phyloP scores from a whole-genome alignment of 1,139 yeast species.

The Torulaspora globosa region DNA sequence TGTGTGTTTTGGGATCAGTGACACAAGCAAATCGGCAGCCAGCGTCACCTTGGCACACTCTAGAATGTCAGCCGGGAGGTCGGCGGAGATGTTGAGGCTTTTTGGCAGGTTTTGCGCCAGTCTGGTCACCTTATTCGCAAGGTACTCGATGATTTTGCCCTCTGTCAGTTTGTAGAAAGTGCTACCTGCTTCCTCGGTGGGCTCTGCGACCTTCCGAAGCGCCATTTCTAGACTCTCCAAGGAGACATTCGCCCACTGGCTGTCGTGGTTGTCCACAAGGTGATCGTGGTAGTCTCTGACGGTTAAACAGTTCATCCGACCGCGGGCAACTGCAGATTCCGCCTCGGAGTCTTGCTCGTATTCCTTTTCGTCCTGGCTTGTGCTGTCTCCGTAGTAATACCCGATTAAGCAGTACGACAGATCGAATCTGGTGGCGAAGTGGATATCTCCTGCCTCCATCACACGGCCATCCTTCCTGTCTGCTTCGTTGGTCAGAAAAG shows the following conservation, averaged over 20 bases:
- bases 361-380: conserved; percentile 26
- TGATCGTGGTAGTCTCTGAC: conserved; percentile 39
- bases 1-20: conserved; percentile 28
- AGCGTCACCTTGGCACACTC: conserved; percentile 19
- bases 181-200: conserved; percentile 47
- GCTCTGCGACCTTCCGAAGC: conserved; percentile 44
- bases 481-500: conserved; percentile 37
- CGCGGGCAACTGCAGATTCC: background rate
- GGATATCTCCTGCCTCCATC: conserved; percentile 38
- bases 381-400: conserved; percentile 38
- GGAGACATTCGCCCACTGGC: conserved; percentile 27
- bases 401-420: conserved; percentile 40
- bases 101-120: conserved; percentile 38
- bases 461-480: conserved; percentile 33
- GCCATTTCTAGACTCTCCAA: conserved; percentile 24
- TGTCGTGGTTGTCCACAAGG: conserved; percentile 25
- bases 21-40: conserved; percentile 30
- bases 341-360: conserved; percentile 25
- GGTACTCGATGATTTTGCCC: conserved; percentile 38
- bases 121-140: conserved; percentile 38
- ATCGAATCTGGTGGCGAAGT: conserved; percentile 46
- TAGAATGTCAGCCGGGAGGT: conserved; percentile 24
- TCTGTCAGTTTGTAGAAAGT: conserved; percentile 45
- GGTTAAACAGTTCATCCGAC: conserved; percentile 25
- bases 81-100: conserved; percentile 25